phyloP scores from a whole-genome alignment of 2,329 filamentous ascomycete species.

The Acrocalymma vagum region DNA sequence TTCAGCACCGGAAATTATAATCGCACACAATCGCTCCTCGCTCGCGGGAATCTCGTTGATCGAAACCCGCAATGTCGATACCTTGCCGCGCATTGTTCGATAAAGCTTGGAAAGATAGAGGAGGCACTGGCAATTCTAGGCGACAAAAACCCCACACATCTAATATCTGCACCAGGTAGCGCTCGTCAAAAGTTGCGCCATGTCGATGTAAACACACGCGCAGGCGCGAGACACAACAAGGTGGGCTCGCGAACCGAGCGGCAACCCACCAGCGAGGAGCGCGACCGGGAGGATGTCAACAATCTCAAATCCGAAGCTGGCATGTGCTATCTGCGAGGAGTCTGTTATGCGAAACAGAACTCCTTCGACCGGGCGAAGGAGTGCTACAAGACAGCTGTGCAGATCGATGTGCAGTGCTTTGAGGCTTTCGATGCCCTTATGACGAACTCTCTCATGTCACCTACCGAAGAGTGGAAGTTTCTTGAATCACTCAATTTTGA shows the following conservation, averaged over 20 bases:
- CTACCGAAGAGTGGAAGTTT: slow-evolving; percentile 89
- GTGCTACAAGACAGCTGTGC: slow-evolving; percentile 96
- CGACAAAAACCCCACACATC: slow-evolving; percentile 91
- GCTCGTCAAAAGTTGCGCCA: slow-evolving; percentile 77
- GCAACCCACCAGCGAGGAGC: slow-evolving; percentile 66
- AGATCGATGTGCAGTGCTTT: slow-evolving; percentile 97
- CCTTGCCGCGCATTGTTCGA: slow-evolving; percentile 90
- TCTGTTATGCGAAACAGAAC: slow-evolving; percentile 97
- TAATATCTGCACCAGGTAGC: slow-evolving; percentile 74
- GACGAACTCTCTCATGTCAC: slow-evolving; percentile 91
- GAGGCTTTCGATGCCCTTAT: slow-evolving; percentile 98
- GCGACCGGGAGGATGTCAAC: slow-evolving; percentile 73
- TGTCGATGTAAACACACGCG: slow-evolving; percentile 61
- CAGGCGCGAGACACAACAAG: slow-evolving; percentile 57
- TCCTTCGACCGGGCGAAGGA: slow-evolving; percentile 97
- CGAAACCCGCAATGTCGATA: slow-evolving; percentile 90
- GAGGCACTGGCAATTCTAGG: slow-evolving; percentile 88
- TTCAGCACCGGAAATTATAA: slow-evolving; percentile 96
- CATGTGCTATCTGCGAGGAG: slow-evolving; percentile 94
- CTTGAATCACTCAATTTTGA: slow-evolving; percentile 91
- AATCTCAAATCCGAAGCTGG: slow-evolving; percentile 90
- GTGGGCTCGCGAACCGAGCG: slow-evolving; percentile 58
- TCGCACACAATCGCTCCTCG: slow-evolving; percentile 85
- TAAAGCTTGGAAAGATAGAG: slow-evolving; percentile 90
- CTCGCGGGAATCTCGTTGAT: slow-evolving; percentile 80